Evolutionary conservation across 176 grass and related monocot species (phyloP).

Genomic region (Leersia perrieri): DNA sequence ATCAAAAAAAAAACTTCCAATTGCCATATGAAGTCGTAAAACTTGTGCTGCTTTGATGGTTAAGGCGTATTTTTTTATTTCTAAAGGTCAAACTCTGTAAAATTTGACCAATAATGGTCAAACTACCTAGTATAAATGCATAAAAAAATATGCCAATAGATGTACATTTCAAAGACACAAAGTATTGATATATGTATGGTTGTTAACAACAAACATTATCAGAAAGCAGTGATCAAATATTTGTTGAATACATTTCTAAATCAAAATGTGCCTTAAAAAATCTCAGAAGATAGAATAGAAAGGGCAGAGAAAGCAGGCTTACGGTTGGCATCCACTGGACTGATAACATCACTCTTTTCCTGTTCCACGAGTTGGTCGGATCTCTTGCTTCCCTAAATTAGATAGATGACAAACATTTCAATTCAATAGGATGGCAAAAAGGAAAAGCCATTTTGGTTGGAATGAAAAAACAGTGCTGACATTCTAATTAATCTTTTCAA

Average conservation of each 20-base stretch:
- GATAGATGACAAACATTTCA: slow-evolving; percentile 13
- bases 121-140: neutral
- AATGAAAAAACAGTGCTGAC: neutral
- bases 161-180: neutral
- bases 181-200: neutral
- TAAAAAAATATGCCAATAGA: neutral
- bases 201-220: neutral
- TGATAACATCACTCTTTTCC: slow-evolving; percentile 87
- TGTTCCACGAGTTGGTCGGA: slow-evolving; percentile 57
- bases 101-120: neutral
- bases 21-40: neutral
- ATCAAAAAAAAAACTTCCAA: slow-evolving; percentile 11
- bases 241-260: neutral
- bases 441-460: neutral
- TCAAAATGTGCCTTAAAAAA: neutral
- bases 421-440: neutral
- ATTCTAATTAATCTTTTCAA: neutral
- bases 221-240: neutral
- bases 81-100: neutral
- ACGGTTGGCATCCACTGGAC: slow-evolving; percentile 50
- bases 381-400: slow-evolving; percentile 49
- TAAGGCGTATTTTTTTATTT: neutral
- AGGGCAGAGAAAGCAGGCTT: slow-evolving; percentile 9
- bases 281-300: neutral
- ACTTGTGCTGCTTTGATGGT: neutral